Evolutionary conservation across 305 asterid species (phyloP).

Genomic region (Rubia peregrina): DNA sequence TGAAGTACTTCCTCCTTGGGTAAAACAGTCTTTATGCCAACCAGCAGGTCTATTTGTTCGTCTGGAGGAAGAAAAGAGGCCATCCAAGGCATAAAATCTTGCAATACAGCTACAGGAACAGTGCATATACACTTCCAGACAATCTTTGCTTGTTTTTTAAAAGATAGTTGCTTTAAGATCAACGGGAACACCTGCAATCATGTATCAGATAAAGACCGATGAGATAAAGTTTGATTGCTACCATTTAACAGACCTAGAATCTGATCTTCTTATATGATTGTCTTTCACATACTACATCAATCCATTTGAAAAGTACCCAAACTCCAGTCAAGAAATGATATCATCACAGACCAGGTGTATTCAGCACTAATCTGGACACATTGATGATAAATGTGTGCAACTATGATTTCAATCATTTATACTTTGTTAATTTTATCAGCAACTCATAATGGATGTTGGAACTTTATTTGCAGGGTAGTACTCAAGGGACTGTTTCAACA

Average conservation of each 20-base stretch:
- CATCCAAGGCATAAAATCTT: slow-evolving; percentile 77
- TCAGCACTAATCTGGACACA: not conserved
- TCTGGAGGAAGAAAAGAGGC: slow-evolving; percentile 44
- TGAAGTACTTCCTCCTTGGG: slow-evolving; percentile 63
- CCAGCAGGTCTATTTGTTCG: slow-evolving; percentile 41
- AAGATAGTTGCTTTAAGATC: slow-evolving; percentile 46
- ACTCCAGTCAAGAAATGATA: not conserved
- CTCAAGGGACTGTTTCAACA: not conserved
- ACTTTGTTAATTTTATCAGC: not conserved
- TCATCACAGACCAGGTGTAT: not conserved
- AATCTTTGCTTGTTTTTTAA: slow-evolving; percentile 65
- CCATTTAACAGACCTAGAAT: not conserved
- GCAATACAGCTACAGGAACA: slow-evolving; percentile 60
- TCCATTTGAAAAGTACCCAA: not conserved
- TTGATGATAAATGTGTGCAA: not conserved
- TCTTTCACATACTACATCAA: not conserved
- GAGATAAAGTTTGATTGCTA: not conserved
- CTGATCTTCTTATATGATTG: not conserved
- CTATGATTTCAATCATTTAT: not conserved
- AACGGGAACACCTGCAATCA: slow-evolving; percentile 66
- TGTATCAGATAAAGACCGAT: not conserved
- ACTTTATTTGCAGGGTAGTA: not conserved
- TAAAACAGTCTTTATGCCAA: slow-evolving; percentile 47
- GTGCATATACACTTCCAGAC: slow-evolving; percentile 83
- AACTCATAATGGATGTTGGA: not conserved